Conservation (phyloP, 805 yeast genomes). For the Candida nitratophila region DNA sequence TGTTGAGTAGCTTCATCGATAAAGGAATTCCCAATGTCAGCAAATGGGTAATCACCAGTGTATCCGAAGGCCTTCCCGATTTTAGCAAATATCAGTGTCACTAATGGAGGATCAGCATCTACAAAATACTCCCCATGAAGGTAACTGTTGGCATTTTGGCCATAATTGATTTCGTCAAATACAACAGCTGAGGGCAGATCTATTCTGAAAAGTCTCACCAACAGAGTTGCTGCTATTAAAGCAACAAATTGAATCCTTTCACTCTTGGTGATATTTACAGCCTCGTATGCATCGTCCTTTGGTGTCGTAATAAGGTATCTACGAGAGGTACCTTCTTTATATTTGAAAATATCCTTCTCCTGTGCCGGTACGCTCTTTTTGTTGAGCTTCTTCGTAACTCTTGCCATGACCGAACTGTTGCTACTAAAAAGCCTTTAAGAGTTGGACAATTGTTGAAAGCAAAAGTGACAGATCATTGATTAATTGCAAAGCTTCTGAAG, state of each 20-base stretch:
- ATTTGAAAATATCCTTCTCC: not conserved
- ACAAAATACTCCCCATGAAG: slow-evolving; percentile 56
- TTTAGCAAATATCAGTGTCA: slow-evolving; percentile 63
- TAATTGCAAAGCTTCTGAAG: no score
- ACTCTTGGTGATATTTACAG: slow-evolving; percentile 2
- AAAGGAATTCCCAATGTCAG: slow-evolving; percentile 37
- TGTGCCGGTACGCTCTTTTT: not conserved
- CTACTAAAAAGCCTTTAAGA: no score
- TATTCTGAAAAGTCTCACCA: slow-evolving; percentile 53
- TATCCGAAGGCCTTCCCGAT: slow-evolving; percentile 53
- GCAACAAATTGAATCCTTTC: slow-evolving; percentile 12
- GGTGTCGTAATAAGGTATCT: slow-evolving; percentile 1
- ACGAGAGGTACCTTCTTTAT: not conserved
- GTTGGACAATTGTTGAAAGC: no score
- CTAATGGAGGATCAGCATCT: slow-evolving; percentile 79
- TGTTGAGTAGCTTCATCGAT: not conserved
- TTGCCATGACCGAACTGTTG: not conserved
- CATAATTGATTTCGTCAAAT: slow-evolving; percentile 89
- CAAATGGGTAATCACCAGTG: slow-evolving; percentile 52
- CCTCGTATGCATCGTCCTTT: not conserved
- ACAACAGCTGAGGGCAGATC: slow-evolving; percentile 70
- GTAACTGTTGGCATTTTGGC: slow-evolving; percentile 81
- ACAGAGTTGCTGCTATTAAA: slow-evolving; percentile 30
- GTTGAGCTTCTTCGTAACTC: not conserved
- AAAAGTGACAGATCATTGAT: no score